Evolutionary conservation across 2,329 filamentous ascomycete species (phyloP).

Genomic region (Xylaria polymorpha): DNA sequence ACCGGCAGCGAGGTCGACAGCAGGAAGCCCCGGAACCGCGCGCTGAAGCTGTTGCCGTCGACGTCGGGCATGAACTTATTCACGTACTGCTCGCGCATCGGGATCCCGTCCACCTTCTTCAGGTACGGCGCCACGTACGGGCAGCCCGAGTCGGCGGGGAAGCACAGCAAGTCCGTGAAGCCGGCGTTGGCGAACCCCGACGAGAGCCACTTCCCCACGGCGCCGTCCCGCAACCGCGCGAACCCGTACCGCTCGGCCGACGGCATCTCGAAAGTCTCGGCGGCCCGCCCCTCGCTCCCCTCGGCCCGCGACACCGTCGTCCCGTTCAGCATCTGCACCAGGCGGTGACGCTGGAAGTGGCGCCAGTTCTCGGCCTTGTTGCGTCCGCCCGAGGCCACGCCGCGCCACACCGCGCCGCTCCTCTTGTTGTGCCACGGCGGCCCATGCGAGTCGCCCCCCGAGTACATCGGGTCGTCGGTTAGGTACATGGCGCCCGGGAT

Average conservation of each 20-base stretch:
- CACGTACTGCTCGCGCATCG: constrained; percentile 53
- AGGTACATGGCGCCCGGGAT: constrained; percentile 74
- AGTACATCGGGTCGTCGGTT: constrained; percentile 67
- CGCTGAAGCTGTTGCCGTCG: constrained; percentile 67
- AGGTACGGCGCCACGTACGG: constrained; percentile 44
- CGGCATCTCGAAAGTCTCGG: constrained; percentile 64
- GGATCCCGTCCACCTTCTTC: constrained; percentile 38
- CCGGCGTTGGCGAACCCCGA: constrained; percentile 44
- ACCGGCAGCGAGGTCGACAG: constrained; percentile 67
- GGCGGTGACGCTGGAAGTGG: constrained; percentile 77
- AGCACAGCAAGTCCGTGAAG: constrained; percentile 49
- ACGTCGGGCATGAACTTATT: constrained; percentile 70
- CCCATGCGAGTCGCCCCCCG: constrained; percentile 66
- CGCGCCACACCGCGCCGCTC: constrained; percentile 70
- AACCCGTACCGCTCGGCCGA: constrained; percentile 56
- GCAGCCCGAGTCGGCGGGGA: constrained; percentile 46
- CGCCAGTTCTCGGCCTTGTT: constrained; percentile 68
- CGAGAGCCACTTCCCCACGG: constrained; percentile 46
- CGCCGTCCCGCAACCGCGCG: constrained; percentile 47
- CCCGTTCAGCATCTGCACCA: constrained; percentile 75
- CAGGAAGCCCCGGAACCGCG: constrained; percentile 64
- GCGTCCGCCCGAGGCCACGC: constrained; percentile 71
- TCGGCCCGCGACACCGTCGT: constrained; percentile 60
- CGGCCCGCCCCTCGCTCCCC: constrained; percentile 56
- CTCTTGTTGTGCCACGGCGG: constrained; percentile 68